A percentile compares a stretch with the other conserved stretches of the same genome.
Conservation (phyloP, 2,329 filamentous ascomycete species). For the Pseudogymnoascus sp. region DNA sequence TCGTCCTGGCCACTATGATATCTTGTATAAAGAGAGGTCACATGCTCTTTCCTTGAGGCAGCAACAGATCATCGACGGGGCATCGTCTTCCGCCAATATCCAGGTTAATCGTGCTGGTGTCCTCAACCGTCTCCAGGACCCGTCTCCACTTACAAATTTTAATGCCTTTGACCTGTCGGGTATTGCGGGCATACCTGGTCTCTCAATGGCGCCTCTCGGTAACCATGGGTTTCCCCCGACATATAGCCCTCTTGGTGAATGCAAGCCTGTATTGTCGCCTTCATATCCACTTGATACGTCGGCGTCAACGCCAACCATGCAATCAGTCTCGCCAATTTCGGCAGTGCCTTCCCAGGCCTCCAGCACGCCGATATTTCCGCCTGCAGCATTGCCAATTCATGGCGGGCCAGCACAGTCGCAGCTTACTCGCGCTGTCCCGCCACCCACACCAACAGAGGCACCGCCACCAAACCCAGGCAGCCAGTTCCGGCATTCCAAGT, state of each 20-base stretch:
- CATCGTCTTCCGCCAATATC: slow-evolving; percentile 30
- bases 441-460: background rate
- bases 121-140: slow-evolving; percentile 30
- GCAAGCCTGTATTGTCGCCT: slow-evolving; percentile 2
- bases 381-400: slow-evolving; percentile 25
- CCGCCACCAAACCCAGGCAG: background rate
- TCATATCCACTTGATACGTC: background rate
- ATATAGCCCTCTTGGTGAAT: background rate
- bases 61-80: slow-evolving; percentile 15
- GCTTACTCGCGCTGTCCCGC: background rate
- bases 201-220: slow-evolving; percentile 19
- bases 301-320: background rate
- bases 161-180: slow-evolving; percentile 25
- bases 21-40: slow-evolving; percentile 61
- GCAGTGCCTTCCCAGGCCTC: background rate
- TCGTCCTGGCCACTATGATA: slow-evolving; percentile 83
- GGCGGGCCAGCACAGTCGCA: slow-evolving; percentile 15
- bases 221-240: slow-evolving; percentile 20
- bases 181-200: slow-evolving; percentile 27
- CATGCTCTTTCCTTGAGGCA: slow-evolving; percentile 20
- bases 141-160: slow-evolving; percentile 28
- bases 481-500: slow-evolving; percentile 28
- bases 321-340: background rate
- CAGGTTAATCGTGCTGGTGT: slow-evolving; percentile 46
- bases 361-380: slow-evolving; percentile 16